These are phyloP conservation scores for Gonapodya sp. DNA, from an alignment of 192 early-diverging fungal species.

Conservation along the genomic window DNA sequence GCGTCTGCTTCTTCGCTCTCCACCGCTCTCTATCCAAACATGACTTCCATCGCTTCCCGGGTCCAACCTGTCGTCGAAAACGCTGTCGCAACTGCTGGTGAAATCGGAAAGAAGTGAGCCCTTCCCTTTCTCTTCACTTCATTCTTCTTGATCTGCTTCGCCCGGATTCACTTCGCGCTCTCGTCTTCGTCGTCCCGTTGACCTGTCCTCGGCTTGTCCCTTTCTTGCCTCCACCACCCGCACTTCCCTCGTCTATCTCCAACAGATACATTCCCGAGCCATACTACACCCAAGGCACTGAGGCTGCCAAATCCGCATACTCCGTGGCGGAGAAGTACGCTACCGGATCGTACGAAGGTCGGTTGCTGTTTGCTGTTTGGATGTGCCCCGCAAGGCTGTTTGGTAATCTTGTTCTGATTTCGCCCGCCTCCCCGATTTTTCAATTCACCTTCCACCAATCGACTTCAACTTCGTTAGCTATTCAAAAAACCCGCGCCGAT, in stretches of 20 bases:
- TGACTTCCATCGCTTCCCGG: neutral
- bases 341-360: neutral
- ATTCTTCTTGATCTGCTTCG: neutral
- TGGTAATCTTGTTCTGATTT: neutral
- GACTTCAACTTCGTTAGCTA: neutral
- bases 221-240: too few species aligned
- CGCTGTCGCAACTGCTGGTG: neutral
- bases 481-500: neutral
- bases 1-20: neutral
- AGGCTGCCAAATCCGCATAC: neutral
- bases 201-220: too few species aligned
- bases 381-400: neutral
- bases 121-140: neutral
- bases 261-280: slow-evolving; percentile 1
- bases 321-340: neutral
- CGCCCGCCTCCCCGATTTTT: neutral
- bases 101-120: slow-evolving; percentile 1
- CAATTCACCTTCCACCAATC: neutral
- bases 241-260: neutral
- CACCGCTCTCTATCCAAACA: neutral
- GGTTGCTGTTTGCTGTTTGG: neutral
- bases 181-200: neutral
- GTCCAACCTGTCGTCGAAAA: neutral
- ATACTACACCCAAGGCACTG: neutral
- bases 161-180: neutral